phyloP scores from a whole-genome alignment of 495 filamentous ascomycete genomes.

The Oidiodendron maius region DNA sequence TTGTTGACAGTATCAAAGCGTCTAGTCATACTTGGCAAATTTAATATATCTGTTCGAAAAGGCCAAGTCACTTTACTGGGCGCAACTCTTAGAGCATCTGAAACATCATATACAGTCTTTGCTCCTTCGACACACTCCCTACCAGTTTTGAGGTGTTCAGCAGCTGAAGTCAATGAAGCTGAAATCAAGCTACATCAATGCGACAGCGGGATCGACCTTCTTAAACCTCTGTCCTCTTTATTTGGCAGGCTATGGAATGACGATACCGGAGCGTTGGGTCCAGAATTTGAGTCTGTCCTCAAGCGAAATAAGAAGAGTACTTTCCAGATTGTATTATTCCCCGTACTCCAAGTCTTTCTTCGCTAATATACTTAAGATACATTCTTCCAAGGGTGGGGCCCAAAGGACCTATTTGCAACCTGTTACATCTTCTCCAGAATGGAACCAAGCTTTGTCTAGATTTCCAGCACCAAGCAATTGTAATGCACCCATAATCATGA shows the following conservation, averaged over 20 bases:
- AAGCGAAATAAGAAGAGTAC: slow-evolving; percentile 3
- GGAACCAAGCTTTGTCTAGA: slow-evolving; percentile 45
- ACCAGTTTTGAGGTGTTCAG: slow-evolving; percentile 58
- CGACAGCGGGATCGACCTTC: slow-evolving; percentile 45
- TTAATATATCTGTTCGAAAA: slow-evolving; percentile 61
- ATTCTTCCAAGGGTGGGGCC: slow-evolving; percentile 37
- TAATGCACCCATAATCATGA: slow-evolving; percentile 42
- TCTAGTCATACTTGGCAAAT: slow-evolving; percentile 65
- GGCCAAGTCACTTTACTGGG: slow-evolving; percentile 64
- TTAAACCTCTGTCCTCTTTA: slow-evolving; percentile 58
- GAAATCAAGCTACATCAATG: slow-evolving; percentile 45
- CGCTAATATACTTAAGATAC: slow-evolving; percentile 29
- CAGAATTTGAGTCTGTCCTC: slow-evolving; percentile 3
- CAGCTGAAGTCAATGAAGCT: slow-evolving; percentile 41
- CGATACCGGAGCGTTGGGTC: slow-evolving; percentile 23
- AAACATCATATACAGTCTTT: slow-evolving; percentile 54
- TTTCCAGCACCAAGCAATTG: slow-evolving; percentile 33
- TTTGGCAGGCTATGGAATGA: slow-evolving; percentile 75
- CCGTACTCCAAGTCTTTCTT: neutral
- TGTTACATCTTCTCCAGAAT: slow-evolving; percentile 58
- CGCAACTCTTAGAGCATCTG: slow-evolving; percentile 51
- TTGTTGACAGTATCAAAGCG: slow-evolving; percentile 39
- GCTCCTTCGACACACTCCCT: slow-evolving; percentile 73
- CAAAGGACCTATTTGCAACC: slow-evolving; percentile 45
- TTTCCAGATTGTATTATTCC: slow-evolving; percentile 13